Base-by-base conservation (phyloP, 108 stramenopile genomes). In the Pseudonitzschia delicatissima region DNA sequence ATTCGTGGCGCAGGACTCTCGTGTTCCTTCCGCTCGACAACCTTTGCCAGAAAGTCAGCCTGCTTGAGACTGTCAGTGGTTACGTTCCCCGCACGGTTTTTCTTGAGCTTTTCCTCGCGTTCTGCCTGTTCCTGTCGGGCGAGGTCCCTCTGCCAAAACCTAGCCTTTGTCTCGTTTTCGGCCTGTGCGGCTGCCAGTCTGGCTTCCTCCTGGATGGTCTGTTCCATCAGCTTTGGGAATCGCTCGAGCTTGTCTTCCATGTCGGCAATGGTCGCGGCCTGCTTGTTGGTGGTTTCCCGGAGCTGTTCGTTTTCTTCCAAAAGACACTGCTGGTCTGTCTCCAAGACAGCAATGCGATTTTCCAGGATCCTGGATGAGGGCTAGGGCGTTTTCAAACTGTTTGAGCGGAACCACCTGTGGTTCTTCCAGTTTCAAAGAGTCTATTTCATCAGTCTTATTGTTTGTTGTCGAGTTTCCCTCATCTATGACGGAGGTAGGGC, bases 381-480 rank as follows among this genome's bases (percentile, higher is more conserved):
- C 60, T 26, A 61, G 32, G 28, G 60, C 60, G 32, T 61, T 61
- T 42, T 61, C 60, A 26, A 61, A 61, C n/a, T 61, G 60, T 26
- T 61, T 15, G 9, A 61, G 26, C 26, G 60, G 60, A 6, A 61
- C 60, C 0, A 26, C 21, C 29, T 13, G 45, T 45, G 45, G 51
- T 53, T 0, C 0, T 8, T 53, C 51, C 5, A n/a, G n/a, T n/a
- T n/a, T n/a, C n/a, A n/a, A n/a, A n/a, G n/a, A n/a, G n/a, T n/a
- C n/a, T n/a, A n/a, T n/a, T n/a, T n/a, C n/a, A n/a, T n/a, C n/a
- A n/a, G n/a, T n/a, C n/a, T n/a, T n/a, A n/a, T n/a, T n/a, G n/a
- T n/a, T 17, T 2, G 53, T 55, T 7, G 53, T 32, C 18, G 45
- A 6, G 37, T 39, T 39, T 6, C 8, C 6, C 6, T 11, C 11